Evolutionary conservation across 2,329 filamentous ascomycete genomes (phyloP), one percentile per base, ranked within the genome.

Genomic region (Helminthosporium solani): DNA sequence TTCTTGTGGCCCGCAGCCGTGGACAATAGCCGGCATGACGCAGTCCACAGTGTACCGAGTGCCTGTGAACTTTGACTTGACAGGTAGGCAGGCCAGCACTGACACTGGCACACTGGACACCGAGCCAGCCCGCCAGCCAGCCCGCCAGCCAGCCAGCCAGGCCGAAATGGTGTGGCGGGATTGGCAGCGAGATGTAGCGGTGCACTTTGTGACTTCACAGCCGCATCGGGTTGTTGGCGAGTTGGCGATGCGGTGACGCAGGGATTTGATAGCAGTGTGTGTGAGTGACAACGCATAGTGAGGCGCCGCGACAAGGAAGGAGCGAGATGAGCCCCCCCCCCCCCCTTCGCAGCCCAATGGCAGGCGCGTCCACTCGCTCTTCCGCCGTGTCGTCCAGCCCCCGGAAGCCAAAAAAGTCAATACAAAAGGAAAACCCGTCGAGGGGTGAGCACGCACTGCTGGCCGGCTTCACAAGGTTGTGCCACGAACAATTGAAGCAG

Each of bases 91-190:
- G 6, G 18, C 4, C 21, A 19, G 7, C 15, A 19, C 21, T 11
- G 15, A 9, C 31, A 41, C 40, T 31, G 37, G 40, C 46, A 42
- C 38, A 41, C 42, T 30, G 34, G 28, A 40, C 40, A 33, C 25
- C 19, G 31, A 37, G 33, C 11, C 39, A 33, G 21, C n/a, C n/a
- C n/a, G n/a, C n/a, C n/a, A n/a, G n/a, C n/a, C n/a, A n/a, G n/a
- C n/a, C n/a, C n/a, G n/a, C n/a, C n/a, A n/a, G n/a, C n/a, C n/a
- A n/a, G n/a, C n/a, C n/a, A n/a, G n/a, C n/a, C n/a, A n/a, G n/a
- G n/a, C n/a, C n/a, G n/a, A n/a, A n/a, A n/a, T n/a, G n/a, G n/a
- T n/a, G n/a, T n/a, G 14, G 18, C 3, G 41, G 38, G 8, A 18
- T 37, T 36, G 48, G 44, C 16, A 23, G n/a, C 6, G 23, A 20